Conservation (phyloP, 2,329 filamentous ascomycete species). For the Aspergillus jensenii region DNA sequence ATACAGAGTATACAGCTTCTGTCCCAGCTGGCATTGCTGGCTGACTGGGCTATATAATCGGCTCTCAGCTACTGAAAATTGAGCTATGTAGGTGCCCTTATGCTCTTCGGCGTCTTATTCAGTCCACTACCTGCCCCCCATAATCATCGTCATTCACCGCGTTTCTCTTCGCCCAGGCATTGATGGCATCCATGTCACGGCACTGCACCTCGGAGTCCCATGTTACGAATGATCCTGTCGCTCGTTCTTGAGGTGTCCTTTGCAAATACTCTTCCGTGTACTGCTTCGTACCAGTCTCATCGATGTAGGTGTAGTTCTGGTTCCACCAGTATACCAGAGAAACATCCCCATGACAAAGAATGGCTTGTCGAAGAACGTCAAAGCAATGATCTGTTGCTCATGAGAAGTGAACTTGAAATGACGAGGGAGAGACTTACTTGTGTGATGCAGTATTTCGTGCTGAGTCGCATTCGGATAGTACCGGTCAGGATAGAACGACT, state of each 20-base stretch:
- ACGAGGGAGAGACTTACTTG: background rate
- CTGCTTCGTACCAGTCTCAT: background rate
- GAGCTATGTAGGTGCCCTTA: too few species aligned
- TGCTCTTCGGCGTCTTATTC: background rate
- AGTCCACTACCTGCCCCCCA: background rate
- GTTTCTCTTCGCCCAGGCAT: background rate
- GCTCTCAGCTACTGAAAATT: too few species aligned
- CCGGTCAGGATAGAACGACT: background rate
- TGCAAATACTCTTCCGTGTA: background rate
- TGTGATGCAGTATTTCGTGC: background rate
- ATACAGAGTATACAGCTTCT: too few species aligned
- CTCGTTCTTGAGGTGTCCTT: background rate
- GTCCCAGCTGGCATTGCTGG: too few species aligned
- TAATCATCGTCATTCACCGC: background rate
- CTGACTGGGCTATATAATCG: too few species aligned
- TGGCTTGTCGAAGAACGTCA: background rate
- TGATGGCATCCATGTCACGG: background rate
- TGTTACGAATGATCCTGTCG: background rate
- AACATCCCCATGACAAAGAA: background rate
- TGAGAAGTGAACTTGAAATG: too few species aligned
- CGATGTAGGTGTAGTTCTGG: background rate
- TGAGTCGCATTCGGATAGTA: background rate
- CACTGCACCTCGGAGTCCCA: background rate
- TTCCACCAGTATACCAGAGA: background rate
- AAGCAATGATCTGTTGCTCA: background rate